These are phyloP conservation scores for Penicillium oxalicum DNA, from an alignment of 2,329 filamentous ascomycete genomes.

Conservation along the genomic window DNA sequence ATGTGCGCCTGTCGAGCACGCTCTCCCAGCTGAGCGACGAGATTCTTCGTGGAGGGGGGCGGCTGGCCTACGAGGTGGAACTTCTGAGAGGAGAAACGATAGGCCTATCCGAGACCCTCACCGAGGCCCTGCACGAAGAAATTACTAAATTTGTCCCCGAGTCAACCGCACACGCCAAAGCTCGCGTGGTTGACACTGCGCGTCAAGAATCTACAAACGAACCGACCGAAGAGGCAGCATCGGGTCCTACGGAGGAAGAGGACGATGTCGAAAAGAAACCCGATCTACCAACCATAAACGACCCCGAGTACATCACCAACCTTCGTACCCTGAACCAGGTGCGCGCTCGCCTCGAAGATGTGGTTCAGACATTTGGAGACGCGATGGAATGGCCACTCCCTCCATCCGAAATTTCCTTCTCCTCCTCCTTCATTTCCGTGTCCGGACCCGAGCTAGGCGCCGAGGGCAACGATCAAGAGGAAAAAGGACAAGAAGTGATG, in stretches of 20 bases:
- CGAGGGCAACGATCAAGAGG: conserved; percentile 65
- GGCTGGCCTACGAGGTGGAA: conserved; percentile 91
- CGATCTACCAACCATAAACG: conserved; percentile 21
- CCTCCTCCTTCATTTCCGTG: conserved; percentile 82
- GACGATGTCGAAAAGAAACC: not conserved
- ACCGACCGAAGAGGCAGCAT: conserved; percentile 3
- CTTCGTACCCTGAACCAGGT: conserved; percentile 78
- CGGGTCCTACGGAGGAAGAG: not conserved
- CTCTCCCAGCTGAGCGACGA: conserved; percentile 91
- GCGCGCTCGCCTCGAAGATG: conserved; percentile 74
- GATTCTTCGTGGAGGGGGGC: conserved; percentile 79
- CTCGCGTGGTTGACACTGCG: conserved; percentile 2
- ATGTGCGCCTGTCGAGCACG: conserved; percentile 70
- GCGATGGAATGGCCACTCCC: conserved; percentile 94
- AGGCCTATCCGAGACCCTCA: conserved; percentile 70
- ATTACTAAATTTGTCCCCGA: conserved; percentile 65
- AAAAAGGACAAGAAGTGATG: conserved; percentile 79
- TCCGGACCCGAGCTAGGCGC: conserved; percentile 72
- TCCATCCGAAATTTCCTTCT: conserved; percentile 76
- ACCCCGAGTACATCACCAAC: conserved; percentile 66
- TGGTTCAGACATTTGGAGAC: conserved; percentile 86
- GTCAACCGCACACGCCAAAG: not conserved
- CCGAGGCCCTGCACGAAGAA: conserved; percentile 65
- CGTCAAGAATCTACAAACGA: not conserved
- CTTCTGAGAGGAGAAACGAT: conserved; percentile 82